A percentile compares a stretch with the other conserved stretches of the same genome.
Evolutionary conservation across 2,329 filamentous ascomycete genomes (phyloP).

Genomic region (Diaporthe humulicola): DNA sequence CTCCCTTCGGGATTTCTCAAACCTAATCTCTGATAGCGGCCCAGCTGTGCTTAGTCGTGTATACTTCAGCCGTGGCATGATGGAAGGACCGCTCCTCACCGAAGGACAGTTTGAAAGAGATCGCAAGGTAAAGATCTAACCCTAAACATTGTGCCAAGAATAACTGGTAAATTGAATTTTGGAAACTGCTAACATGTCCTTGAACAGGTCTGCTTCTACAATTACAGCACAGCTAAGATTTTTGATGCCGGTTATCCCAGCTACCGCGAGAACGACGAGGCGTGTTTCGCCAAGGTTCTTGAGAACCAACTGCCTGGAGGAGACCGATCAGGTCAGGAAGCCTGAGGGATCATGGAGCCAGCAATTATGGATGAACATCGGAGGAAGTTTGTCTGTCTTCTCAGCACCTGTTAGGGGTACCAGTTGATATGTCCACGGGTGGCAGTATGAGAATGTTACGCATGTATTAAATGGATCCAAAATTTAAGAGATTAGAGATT

Average conservation of each 20-base stretch:
- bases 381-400: neutral
- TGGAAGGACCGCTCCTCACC: rapidly evolving
- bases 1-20: neutral
- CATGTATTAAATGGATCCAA: too few species aligned
- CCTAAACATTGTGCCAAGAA: neutral
- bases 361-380: too few species aligned
- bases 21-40: neutral
- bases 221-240: neutral
- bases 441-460: too few species aligned
- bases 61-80: neutral
- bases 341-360: neutral
- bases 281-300: neutral
- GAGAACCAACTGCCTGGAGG: neutral
- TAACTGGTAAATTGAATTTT: neutral
- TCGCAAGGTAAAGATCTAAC: neutral
- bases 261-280: neutral
- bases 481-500: too few species aligned
- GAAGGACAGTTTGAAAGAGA: neutral
- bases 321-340: neutral
- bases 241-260: rapidly evolving
- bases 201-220: neutral
- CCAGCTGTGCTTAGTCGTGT: neutral
- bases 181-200: neutral
- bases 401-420: neutral
- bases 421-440: neutral